A percentile compares a stretch with the other conserved stretches of the same genome.
Evolutionary conservation across 2,329 filamentous ascomycete genomes (phyloP).

Genomic region (Ploettnerulaceae sp.): DNA sequence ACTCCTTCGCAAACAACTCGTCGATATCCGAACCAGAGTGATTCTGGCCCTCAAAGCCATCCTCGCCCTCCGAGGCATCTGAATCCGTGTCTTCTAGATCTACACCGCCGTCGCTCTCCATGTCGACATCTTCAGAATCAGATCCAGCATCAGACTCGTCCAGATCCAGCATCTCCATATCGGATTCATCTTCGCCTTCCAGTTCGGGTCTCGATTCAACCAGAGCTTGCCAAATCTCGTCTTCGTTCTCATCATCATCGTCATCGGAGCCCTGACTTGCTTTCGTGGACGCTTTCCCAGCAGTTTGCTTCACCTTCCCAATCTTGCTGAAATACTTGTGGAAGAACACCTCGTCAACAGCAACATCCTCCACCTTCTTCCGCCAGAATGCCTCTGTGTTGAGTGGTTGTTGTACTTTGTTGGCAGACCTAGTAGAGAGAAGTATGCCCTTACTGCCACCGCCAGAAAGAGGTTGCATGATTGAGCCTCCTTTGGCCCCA

Average conservation of each 20-base stretch:
- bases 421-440: conserved; percentile 40
- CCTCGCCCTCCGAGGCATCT: conserved; percentile 26
- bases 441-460: conserved; percentile 56
- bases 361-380: conserved; percentile 81
- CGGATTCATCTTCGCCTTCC: conserved; percentile 57
- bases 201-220: conserved; percentile 75
- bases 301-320: conserved; percentile 55
- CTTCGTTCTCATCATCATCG: conserved; percentile 58
- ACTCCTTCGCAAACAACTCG: conserved; percentile 35
- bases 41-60: conserved; percentile 32
- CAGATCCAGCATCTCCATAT: conserved; percentile 47
- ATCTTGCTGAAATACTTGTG: conserved; percentile 88
- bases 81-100: conserved; percentile 36
- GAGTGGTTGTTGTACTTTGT: conserved; percentile 58
- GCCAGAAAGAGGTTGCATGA: conserved; percentile 89
- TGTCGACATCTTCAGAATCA: conserved; percentile 44
- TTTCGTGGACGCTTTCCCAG: conserved; percentile 52
- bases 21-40: conserved; percentile 50
- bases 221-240: conserved; percentile 89
- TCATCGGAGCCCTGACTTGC: conserved; percentile 38
- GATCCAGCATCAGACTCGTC: conserved; percentile 46
- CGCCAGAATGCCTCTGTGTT: conserved; percentile 91
- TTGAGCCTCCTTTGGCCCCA: conserved; percentile 70
- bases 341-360: conserved; percentile 94
- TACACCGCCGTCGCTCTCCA: conserved; percentile 40